Evolutionary conservation across 768 basidiomycete genomes (phyloP).

Genomic region (Imleria badia): DNA sequence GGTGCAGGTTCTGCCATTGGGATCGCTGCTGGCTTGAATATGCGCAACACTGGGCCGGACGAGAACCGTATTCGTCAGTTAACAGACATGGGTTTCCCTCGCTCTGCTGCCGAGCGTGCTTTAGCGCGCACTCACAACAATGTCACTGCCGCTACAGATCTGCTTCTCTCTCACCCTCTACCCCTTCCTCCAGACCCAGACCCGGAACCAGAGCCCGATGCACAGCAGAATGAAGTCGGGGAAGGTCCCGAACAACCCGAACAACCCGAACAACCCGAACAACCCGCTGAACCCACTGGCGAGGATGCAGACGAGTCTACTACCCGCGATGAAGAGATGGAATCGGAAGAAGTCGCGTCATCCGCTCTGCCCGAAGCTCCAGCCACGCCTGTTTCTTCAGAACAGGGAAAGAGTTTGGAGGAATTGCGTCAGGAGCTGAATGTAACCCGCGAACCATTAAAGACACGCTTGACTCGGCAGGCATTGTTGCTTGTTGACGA

Average conservation of each 20-base stretch:
- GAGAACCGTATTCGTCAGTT: constrained; percentile 80
- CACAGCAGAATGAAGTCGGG: constrained; percentile 14
- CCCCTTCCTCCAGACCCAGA: constrained; percentile 75
- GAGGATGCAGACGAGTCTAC: constrained; percentile 25
- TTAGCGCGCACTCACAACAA: constrained; percentile 86
- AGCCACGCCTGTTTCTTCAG: constrained; percentile 8
- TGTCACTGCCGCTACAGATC: constrained; percentile 82
- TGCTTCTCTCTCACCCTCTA: constrained; percentile 80
- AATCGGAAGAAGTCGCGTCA: constrained; percentile 20
- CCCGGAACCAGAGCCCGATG: constrained; percentile 38
- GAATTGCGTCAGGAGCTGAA: constrained; percentile 69
- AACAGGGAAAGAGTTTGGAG: constrained; percentile 48
- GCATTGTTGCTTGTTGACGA: constrained; percentile 83
- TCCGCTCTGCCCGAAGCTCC: constrained; percentile 18
- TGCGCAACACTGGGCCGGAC: constrained; percentile 53
- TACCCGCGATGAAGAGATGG: constrained; percentile 30
- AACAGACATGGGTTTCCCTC: constrained; percentile 95
- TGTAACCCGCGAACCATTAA: constrained; percentile 62
- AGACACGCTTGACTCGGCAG: constrained; percentile 60
- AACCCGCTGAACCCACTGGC: constrained; percentile 30
- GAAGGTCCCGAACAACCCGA: constrained; percentile 26
- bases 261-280: too few relatives aligned
- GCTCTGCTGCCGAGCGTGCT: constrained; percentile 83
- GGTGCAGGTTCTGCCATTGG: constrained; percentile 32
- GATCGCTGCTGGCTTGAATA: constrained; percentile 33